Evolutionary conservation across 1,139 yeast species (phyloP), one percentile per base, ranked within the genome.

Genomic region (Pichia sp.): DNA sequence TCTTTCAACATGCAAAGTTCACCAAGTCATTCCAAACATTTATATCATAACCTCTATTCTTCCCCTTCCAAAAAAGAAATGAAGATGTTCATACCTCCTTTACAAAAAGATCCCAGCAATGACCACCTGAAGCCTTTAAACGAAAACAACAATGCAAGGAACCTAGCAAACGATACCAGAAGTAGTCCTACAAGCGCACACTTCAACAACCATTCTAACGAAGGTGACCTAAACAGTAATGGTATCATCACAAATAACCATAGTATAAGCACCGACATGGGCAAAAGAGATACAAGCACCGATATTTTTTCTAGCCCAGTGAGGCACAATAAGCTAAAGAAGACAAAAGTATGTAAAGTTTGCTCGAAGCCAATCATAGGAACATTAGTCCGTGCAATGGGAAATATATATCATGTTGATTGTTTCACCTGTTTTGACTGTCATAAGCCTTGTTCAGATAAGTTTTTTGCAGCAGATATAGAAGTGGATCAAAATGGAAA

Each of bases 401-500:
- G 84, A 49, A 78, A 79, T 52, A 84, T 90, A 4, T 92, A 80
- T 67, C 99, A 92, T 69, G 87, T 90, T 38, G 86, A 87, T 46
- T 92, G 99, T 70, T 90, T 92, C 68, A 78, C 82, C 7, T 92
- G 99, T 69, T 75, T 81, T 59, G 95, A 87, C 65, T 92, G 98
- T 72, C 85, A 85, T 3, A 76, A 76, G 30, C 86, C 82, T 57
- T 88, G 97, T 63, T 84, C 89, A 1, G 74, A 85, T 29, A 85
- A 85, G 64, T 85, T 85, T 65, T 85, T 85, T 70, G 87, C 90
- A 0, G 69, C 75, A 13, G 79, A 73, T 40, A 56, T 67, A 2
- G 70, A 70, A 16, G 34, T 46, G 10, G 49, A 46, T 34, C 4
- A 15, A 26, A 46, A 46, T 19, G 49, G 42, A n/a, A 46, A 46